Conservation (phyloP, 2,329 filamentous ascomycete species). For the Paracamarosporium sp. region DNA sequence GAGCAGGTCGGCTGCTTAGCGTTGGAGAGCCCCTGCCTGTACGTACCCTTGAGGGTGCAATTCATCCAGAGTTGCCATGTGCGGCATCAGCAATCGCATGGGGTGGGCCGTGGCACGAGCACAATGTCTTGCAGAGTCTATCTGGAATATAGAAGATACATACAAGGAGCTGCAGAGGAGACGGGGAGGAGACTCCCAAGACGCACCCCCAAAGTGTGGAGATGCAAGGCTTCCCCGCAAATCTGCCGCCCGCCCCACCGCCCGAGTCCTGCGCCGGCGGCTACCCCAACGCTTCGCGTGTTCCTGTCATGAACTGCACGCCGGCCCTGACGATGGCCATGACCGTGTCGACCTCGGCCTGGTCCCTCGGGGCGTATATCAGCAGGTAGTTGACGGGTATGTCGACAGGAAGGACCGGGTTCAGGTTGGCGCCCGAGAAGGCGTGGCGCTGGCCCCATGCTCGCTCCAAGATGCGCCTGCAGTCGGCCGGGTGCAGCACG, state of each 20-base stretch:
- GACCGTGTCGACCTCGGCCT: conserved; percentile 26
- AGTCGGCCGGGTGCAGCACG: conserved; percentile 22
- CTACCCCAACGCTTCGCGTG: conserved; percentile 21
- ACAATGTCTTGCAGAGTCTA: neutral
- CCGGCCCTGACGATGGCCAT: conserved; percentile 21
- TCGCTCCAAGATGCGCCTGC: conserved; percentile 19
- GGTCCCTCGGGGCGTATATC: conserved; percentile 28
- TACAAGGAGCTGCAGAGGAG: neutral
- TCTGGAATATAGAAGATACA: no score
- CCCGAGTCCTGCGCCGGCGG: neutral
- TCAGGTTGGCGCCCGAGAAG: conserved; percentile 10
- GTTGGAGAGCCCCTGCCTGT: conserved; percentile 5
- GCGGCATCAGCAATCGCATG: neutral
- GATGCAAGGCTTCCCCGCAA: conserved; percentile 4
- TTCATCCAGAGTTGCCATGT: conserved; percentile 1
- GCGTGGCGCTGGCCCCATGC: conserved; percentile 27
- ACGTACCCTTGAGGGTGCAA: neutral
- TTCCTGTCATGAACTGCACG: conserved; percentile 23
- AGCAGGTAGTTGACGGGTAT: conserved; percentile 26
- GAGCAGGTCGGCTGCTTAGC: conserved; percentile 1
- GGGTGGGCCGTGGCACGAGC: neutral
- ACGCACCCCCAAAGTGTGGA: conserved; percentile 1
- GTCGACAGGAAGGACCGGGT: conserved; percentile 15
- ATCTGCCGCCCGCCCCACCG: neutral
- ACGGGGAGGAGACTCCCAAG: neutral